These are phyloP conservation scores for Ensete glaucum DNA, from an alignment of 176 grass and related monocot species.

Conservation along the genomic window DNA sequence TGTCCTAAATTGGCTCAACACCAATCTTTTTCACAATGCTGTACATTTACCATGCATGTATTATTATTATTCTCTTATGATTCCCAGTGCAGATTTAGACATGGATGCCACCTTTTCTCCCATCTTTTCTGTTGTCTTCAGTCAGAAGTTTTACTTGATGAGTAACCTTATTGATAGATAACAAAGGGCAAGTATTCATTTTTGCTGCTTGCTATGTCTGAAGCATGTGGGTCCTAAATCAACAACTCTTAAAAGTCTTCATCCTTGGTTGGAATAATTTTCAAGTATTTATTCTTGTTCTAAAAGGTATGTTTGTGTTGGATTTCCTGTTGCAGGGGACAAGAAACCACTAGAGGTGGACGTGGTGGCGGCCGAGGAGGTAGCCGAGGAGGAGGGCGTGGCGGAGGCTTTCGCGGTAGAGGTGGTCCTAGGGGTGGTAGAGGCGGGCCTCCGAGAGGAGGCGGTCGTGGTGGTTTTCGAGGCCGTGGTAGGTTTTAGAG, in stretches of 20 bases:
- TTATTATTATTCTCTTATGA: too few species aligned
- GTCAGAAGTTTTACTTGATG: too few species aligned
- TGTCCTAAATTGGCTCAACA: too few species aligned
- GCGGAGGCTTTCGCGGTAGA: slow-evolving; percentile 79
- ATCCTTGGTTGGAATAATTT: not conserved
- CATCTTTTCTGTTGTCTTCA: too few species aligned
- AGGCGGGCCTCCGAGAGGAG: slow-evolving; percentile 58
- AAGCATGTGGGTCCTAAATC: too few species aligned
- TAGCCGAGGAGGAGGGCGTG: slow-evolving; percentile 23
- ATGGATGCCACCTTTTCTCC: too few species aligned
- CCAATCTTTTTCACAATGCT: too few species aligned
- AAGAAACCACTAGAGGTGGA: slow-evolving; percentile 48
- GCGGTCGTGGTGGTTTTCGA: slow-evolving; percentile 63
- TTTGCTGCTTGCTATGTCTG: too few species aligned
- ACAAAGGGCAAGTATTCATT: too few species aligned
- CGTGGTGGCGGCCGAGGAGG: slow-evolving; percentile 47
- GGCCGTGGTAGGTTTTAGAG: slow-evolving; percentile 77
- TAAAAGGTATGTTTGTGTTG: not conserved
- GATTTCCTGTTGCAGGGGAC: slow-evolving; percentile 54
- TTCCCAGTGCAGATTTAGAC: too few species aligned
- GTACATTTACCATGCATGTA: too few species aligned
- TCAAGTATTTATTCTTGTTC: not conserved
- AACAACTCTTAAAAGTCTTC: not conserved
- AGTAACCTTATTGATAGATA: too few species aligned
- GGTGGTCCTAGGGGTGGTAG: slow-evolving; percentile 66